phyloP scores from a whole-genome alignment of 495 filamentous ascomycete genomes.

The Tricharina praecox region DNA sequence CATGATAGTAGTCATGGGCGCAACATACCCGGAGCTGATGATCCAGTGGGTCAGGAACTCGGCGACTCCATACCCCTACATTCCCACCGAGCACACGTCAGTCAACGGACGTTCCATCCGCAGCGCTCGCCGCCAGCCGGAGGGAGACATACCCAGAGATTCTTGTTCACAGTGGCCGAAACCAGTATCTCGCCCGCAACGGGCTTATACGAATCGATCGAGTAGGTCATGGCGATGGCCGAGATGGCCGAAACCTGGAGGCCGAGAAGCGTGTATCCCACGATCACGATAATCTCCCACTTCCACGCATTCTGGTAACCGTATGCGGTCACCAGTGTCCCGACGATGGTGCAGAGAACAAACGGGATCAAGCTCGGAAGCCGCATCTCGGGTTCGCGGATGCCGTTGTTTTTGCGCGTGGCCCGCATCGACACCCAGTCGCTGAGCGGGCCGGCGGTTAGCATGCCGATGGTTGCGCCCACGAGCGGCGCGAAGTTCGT shows the following conservation, averaged over 20 bases:
- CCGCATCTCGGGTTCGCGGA: constrained; percentile 56
- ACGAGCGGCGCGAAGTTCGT: constrained; percentile 34
- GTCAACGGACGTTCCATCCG: not conserved
- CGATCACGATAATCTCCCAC: constrained; percentile 39
- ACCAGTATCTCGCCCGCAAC: constrained; percentile 44
- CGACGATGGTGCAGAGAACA: constrained; percentile 39
- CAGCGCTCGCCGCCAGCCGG: too few relatives aligned
- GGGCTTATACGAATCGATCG: constrained; percentile 48
- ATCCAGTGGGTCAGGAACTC: constrained; percentile 4
- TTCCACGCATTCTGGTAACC: constrained; percentile 41
- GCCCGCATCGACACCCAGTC: constrained; percentile 43
- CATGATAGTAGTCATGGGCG: not conserved
- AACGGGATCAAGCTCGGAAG: constrained; percentile 45
- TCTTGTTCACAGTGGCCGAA: constrained; percentile 45
- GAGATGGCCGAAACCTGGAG: constrained; percentile 43
- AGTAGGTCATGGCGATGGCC: constrained; percentile 35
- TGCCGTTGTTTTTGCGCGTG: constrained; percentile 41
- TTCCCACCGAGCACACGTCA: not conserved
- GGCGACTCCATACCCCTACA: constrained; percentile 1
- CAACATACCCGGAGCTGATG: constrained; percentile 1
- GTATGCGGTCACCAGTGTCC: constrained; percentile 44
- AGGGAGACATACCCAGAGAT: constrained; percentile 34
- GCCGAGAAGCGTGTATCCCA: constrained; percentile 39
- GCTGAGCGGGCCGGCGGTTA: constrained; percentile 41
- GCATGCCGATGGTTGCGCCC: constrained; percentile 39